Conservation (phyloP, 2,329 filamentous ascomycete species). For the Fusarium temperatum region DNA sequence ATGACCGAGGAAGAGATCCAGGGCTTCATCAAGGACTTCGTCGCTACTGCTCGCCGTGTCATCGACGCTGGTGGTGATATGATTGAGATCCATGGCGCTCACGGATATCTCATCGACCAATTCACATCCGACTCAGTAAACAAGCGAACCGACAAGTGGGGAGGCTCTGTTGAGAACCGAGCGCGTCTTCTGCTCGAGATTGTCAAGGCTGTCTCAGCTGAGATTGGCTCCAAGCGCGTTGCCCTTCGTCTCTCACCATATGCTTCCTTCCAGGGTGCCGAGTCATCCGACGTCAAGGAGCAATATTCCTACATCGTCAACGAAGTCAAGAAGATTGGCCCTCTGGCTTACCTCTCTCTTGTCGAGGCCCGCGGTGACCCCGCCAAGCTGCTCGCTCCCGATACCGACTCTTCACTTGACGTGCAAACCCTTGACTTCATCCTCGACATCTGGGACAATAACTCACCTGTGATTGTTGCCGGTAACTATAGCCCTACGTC, state of each 20-base stretch:
- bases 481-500: constrained; percentile 37
- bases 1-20: constrained; percentile 20
- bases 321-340: constrained; percentile 43
- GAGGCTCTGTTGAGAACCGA: constrained; percentile 63
- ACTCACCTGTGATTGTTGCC: constrained; percentile 42
- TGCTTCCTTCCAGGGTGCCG: constrained; percentile 38
- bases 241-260: constrained; percentile 52
- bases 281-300: constrained; percentile 29
- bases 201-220: constrained; percentile 48
- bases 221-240: constrained; percentile 49
- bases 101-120: constrained; percentile 66
- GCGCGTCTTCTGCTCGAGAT: constrained; percentile 60
- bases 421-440: constrained; percentile 43
- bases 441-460: constrained; percentile 43
- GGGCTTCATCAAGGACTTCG: constrained; percentile 14
- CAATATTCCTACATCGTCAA: constrained; percentile 40
- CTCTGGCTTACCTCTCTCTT: constrained; percentile 42
- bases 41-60: constrained; percentile 9
- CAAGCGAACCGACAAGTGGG: constrained; percentile 61
- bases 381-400: constrained; percentile 17
- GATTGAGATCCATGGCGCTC: constrained; percentile 46
- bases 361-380: constrained; percentile 42
- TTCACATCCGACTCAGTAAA: constrained; percentile 56
- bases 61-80: constrained; percentile 16
- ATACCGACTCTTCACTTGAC: constrained; percentile 45